Conservation (phyloP, 1,139 yeast genomes). For the Entelexis sorbosivorans region DNA sequence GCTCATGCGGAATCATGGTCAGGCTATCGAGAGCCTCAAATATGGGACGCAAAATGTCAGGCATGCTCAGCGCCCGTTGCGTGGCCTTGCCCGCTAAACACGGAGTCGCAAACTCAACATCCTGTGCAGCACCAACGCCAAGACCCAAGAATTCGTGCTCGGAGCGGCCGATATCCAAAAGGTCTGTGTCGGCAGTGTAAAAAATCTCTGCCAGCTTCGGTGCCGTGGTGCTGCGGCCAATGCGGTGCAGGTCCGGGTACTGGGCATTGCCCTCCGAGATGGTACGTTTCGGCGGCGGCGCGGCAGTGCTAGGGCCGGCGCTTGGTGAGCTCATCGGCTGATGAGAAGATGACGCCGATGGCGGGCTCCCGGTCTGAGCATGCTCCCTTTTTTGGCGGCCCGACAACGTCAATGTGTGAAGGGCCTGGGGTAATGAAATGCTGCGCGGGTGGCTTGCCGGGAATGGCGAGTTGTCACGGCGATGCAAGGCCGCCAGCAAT, state of each 20-base stretch:
- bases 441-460: slow-evolving; percentile 12
- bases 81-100: slow-evolving; percentile 8
- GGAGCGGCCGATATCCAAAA: slow-evolving; percentile 6
- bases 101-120: not conserved
- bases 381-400: slow-evolving; percentile 4
- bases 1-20: slow-evolving; percentile 47
- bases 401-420: slow-evolving; percentile 12
- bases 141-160: not conserved
- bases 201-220: slow-evolving; percentile 7
- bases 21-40: slow-evolving; percentile 46
- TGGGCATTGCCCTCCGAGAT: slow-evolving; percentile 6
- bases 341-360: not conserved
- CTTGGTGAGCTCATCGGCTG: not conserved
- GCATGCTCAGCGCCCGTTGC: slow-evolving; percentile 54
- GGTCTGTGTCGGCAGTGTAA: slow-evolving; percentile 12
- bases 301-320: not conserved
- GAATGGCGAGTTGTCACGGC: not conserved
- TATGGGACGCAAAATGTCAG: slow-evolving; percentile 62
- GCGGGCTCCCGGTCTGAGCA: not conserved
- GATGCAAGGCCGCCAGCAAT: not conserved
- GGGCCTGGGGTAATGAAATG: slow-evolving; percentile 18
- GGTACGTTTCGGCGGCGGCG: not conserved
- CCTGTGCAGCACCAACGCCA: not conserved
- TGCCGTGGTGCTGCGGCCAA: slow-evolving; percentile 18
- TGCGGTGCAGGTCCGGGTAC: not conserved